phyloP scores from a whole-genome alignment of 208 protist genomes.

The Trichomonas gallinae region DNA sequence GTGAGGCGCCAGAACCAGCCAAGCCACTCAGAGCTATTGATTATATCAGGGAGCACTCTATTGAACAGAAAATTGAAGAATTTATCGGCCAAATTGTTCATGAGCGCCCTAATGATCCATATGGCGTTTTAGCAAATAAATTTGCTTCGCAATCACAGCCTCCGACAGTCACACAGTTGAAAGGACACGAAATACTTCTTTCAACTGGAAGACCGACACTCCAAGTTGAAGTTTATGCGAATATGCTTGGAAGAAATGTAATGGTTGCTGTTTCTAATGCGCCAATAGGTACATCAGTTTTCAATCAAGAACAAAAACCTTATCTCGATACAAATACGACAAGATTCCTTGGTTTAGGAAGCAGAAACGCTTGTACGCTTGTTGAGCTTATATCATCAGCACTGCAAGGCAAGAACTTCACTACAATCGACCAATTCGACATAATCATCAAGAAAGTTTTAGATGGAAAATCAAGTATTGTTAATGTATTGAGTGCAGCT shows the following conservation, averaged over 20 bases:
- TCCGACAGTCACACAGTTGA: neutral
- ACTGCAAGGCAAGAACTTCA: neutral
- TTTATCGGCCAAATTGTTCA: slow-evolving; percentile 15
- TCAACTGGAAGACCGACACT: slow-evolving; percentile 5
- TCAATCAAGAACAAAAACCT: neutral
- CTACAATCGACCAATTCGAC: neutral
- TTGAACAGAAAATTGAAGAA: neutral
- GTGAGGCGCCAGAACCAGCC: neutral
- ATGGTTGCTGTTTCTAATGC: neutral
- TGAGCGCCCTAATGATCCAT: neutral
- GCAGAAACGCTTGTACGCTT: neutral
- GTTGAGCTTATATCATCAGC: neutral
- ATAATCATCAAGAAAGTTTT: neutral
- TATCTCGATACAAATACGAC: neutral
- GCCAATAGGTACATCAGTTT: neutral
- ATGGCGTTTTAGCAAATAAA: slow-evolving; percentile 11
- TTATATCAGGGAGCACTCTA: neutral
- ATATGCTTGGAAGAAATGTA: neutral
- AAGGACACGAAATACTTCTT: neutral
- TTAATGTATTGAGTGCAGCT: neutral
- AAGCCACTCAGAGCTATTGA: neutral
- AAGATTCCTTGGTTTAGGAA: neutral
- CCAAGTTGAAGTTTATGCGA: neutral
- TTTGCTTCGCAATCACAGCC: neutral
- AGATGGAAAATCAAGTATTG: neutral